Percentiles rank a stretch among this genome's conserved stretches.
phyloP scores from a whole-genome alignment of 345 rosid species.

The Gossypium arboreum region DNA sequence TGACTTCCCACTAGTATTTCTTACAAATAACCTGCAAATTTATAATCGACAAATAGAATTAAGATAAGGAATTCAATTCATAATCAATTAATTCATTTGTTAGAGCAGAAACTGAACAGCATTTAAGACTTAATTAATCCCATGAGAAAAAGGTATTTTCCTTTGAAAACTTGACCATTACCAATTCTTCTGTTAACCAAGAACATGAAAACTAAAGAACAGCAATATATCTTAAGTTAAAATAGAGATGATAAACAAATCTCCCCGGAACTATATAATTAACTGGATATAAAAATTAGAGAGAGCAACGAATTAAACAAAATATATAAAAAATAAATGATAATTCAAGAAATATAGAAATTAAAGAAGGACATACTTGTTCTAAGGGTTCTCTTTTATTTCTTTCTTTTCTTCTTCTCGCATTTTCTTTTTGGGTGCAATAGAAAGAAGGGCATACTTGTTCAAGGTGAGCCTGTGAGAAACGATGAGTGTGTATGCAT shows the following conservation, averaged over 20 bases:
- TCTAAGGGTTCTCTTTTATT: neutral
- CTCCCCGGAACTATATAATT: no score
- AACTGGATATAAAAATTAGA: neutral
- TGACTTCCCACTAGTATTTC: conserved; percentile 5
- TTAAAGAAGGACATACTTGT: neutral
- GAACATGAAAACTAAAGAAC: neutral
- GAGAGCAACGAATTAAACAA: neutral
- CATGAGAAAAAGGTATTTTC: neutral
- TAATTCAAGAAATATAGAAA: neutral
- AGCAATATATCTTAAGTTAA: neutral
- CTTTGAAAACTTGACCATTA: neutral
- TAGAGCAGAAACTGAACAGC: neutral
- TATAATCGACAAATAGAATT: neutral
- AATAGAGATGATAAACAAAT: neutral
- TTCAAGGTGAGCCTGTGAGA: no score
- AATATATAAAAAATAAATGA: neutral
- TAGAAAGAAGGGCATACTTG: no score
- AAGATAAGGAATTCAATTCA: neutral
- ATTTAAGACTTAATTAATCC: neutral
- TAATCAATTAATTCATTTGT: neutral
- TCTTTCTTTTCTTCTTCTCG: neutral
- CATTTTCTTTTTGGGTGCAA: neutral
- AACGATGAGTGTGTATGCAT: no score
- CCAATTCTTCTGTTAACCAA: neutral
- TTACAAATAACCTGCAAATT: conserved; percentile 8